phyloP scores from a whole-genome alignment of 1,284 basidiomycete species.

The Cutaneotrichosporon sp. region DNA sequence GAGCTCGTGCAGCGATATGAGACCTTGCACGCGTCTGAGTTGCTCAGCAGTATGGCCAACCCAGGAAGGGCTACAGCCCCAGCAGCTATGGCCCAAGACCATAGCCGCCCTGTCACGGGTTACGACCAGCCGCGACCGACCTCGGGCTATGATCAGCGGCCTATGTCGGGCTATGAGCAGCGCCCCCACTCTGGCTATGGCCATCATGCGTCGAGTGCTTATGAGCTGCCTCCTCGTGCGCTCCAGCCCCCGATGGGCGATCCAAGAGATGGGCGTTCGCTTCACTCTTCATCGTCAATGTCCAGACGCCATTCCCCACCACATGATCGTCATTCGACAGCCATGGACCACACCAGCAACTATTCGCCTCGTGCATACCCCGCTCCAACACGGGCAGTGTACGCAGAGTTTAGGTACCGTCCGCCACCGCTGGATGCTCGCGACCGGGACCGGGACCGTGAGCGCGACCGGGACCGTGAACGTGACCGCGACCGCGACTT shows the following conservation, averaged over 20 bases:
- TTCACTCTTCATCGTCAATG: not conserved
- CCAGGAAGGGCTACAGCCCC: not conserved
- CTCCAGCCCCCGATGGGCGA: slow-evolving; percentile 2
- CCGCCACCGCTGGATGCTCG: slow-evolving; percentile 2
- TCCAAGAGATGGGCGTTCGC: not conserved
- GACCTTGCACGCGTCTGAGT: slow-evolving; percentile 1
- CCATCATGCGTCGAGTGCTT: not conserved
- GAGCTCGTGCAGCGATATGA: slow-evolving; percentile 7
- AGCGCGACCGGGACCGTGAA: not conserved
- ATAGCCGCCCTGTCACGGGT: not conserved
- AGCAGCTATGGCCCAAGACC: not conserved
- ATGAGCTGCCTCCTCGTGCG: not conserved
- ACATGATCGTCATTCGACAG: not conserved
- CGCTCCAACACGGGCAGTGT: not conserved
- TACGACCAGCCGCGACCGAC: slow-evolving; percentile 4
- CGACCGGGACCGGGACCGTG: not conserved
- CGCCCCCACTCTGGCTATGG: not conserved
- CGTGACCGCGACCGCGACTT: not conserved
- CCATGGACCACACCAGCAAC: not conserved
- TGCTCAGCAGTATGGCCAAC: not conserved
- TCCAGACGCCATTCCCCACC: not conserved
- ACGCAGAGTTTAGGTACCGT: slow-evolving; percentile 7
- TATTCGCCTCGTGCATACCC: slow-evolving; percentile 4
- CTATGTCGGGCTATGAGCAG: not conserved
- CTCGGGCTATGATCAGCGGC: slow-evolving; percentile 1